Base-by-base conservation (phyloP, 805 yeast genomes). In the Pichia pseudocactophila region DNA sequence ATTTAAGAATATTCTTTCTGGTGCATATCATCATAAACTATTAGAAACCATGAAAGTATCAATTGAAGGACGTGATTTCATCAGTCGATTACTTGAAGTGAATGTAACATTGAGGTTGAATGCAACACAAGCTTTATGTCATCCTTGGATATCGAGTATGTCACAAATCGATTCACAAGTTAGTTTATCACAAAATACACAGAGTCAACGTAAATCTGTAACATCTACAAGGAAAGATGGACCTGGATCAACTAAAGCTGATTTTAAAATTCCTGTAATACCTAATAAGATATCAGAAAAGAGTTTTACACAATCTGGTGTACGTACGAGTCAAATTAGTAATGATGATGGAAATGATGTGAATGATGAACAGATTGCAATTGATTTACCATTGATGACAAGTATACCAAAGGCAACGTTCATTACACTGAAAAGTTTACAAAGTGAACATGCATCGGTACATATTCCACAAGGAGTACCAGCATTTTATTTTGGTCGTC, bases 11-110 rank as follows among this genome's bases (percentile, higher is more conserved):
- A 89, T 92, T 37, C 71, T 74, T 41, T 63, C 70, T 12, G 97
- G 96, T 1, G 76, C 82, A 22, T 90, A 80, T 56, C 90, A 86
- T 59, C 85, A 78, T 44, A 78, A 82, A 4, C 82, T 90, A 1
- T 65, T 90, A 37, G 74, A 73, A 48, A 58, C 56, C 33, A 78
- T 75, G 45, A 73, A 77, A 12, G 71, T 87, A 1, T 79, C 94
- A 7, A 61, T 67, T 11, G 77, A 73, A 17, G 96, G 92, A 0
- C 64, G 81, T 30, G 81, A 78, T 50, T 90, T 92, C 52, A 67
- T 92, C 28, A 73, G 73, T 41, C 61, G 78, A 17, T 65, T 94
- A 44, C 68, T 92, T 13, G 83, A 82, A 55, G 87, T 83, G 2
- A 82, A 88, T 56, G 95, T 95, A 1, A 63, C 70, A 30, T 59